These are phyloP conservation scores for Sporothrix inflata DNA, from an alignment of 2,329 filamentous ascomycete species.

Conservation along the genomic window DNA sequence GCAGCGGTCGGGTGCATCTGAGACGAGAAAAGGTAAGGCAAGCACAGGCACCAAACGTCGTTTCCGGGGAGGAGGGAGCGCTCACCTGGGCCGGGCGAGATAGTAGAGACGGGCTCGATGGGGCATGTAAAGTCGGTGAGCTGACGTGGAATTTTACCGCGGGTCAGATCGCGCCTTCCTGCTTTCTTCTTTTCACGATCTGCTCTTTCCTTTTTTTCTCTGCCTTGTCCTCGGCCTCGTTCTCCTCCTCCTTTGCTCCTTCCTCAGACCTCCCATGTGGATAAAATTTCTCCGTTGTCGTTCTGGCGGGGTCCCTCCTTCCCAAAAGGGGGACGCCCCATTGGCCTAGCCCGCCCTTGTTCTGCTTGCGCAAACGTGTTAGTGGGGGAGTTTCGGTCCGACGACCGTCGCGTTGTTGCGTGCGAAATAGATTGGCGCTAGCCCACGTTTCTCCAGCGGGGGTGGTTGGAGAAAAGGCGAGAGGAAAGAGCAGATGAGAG, in stretches of 20 bases:
- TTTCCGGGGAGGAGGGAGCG: background rate
- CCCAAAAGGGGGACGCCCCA: slow-evolving; percentile 4
- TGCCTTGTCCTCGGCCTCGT: background rate
- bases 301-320: background rate
- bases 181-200: background rate
- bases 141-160: slow-evolving; percentile 4
- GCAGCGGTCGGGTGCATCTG: background rate
- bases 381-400: slow-evolving; percentile 27
- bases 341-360: background rate
- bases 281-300: slow-evolving; percentile 8
- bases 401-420: slow-evolving; percentile 15
- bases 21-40: background rate
- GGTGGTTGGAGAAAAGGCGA: background rate
- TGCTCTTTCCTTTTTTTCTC: slow-evolving; percentile 2
- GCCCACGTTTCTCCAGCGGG: slow-evolving; percentile 19
- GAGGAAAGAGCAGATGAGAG: background rate
- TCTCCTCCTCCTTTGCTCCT: slow-evolving; percentile 6
- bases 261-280: background rate
- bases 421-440: slow-evolving; percentile 16
- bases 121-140: background rate
- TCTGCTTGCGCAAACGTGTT: background rate
- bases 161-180: background rate
- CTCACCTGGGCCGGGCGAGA: background rate
- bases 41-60: background rate
- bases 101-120: background rate